Percentiles rank a stretch among this genome's conserved stretches.
These are phyloP conservation scores for Nepenthes gracilis DNA, from an alignment of 148 eudicot species.

Conservation along the genomic window DNA sequence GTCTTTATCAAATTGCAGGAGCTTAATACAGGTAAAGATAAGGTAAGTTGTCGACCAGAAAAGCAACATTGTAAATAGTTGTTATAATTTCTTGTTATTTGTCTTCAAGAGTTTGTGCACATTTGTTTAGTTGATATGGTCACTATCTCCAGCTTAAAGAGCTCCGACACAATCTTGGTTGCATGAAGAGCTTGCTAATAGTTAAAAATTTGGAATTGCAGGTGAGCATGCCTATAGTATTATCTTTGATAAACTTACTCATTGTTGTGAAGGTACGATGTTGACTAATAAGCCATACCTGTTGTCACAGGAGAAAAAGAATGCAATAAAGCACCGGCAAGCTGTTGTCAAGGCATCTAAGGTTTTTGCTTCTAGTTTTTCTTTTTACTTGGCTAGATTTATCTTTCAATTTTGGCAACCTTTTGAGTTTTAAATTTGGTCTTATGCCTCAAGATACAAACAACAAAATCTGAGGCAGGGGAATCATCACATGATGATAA, in stretches of 20 bases:
- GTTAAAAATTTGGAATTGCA: conserved; percentile 1
- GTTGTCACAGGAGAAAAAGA: conserved; percentile 2
- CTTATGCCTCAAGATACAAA: conserved; percentile 2
- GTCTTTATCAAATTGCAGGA: conserved; percentile 7
- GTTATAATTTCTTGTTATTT: background rate
- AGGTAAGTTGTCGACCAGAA: conserved; percentile 6
- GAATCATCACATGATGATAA: conserved; percentile 3
- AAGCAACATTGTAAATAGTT: background rate
- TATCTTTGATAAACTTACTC: background rate
- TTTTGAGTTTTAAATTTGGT: background rate
- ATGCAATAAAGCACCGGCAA: background rate
- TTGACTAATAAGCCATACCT: too few species aligned
- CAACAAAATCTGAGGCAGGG: conserved; percentile 5
- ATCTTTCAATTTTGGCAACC: background rate
- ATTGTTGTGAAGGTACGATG: too few species aligned
- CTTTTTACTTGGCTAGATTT: conserved; percentile 2
- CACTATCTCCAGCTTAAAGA: conserved; percentile 7
- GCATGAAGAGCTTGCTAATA: conserved; percentile 2
- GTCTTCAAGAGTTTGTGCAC: background rate
- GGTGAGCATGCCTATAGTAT: background rate
- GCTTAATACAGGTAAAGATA: conserved; percentile 6
- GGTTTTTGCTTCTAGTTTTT: background rate
- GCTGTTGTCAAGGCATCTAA: conserved; percentile 5
- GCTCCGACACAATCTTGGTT: conserved; percentile 7
- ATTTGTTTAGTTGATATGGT: background rate